Evolutionary conservation across 139 green algal genomes (phyloP), one percentile per base, ranked within the genome.

Genomic region (Pseudopediastrum boryanum): DNA sequence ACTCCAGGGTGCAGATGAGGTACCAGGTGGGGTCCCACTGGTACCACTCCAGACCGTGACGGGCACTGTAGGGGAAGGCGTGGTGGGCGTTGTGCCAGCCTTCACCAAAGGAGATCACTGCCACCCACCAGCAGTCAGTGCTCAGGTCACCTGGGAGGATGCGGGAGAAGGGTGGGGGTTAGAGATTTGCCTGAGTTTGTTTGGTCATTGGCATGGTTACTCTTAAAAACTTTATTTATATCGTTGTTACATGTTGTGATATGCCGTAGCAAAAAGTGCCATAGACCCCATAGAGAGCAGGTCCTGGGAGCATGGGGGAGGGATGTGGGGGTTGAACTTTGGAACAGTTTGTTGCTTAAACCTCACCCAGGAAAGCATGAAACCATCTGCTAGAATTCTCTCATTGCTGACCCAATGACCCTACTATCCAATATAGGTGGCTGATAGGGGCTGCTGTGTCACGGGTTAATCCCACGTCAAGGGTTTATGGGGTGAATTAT

Each of bases 61-160:
- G 79, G 0, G 89, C 89, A 5, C 72, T 88, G 77, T 90, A 93
- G 69, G 92, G 87, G 42, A 95, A 94, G 1, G 90, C 90, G 65
- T 94, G 90, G 84, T 94, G 90, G 87, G 92, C 92, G 90, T 95
- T 96, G 86, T 98, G 94, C 94, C 94, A 98, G 16, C 94, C 94
- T 80, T 98, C 94, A 29, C 94, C 94, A 78, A 94, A 98, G 0
- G 89, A 89, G 27, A 98, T 80, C 16, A 96, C 68, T 13, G 85
- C 94, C 2, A 84, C 83, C 42, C 78, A 90, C 86, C 89, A 94
- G 87, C 91, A 92, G 85, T 94, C 93, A 13, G 84, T 82, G 8
- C 89, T 94, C 61, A 95, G 82, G 83, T 97, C 93, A 23, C 87
- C 74, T 81, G 73, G 33, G 63, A 38, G 62, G 21, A 10, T 23